Percentiles rank a stretch among this genome's conserved stretches.
Conservation (phyloP, 192 early-diverging fungal species). For the Coemansia sp. region DNA sequence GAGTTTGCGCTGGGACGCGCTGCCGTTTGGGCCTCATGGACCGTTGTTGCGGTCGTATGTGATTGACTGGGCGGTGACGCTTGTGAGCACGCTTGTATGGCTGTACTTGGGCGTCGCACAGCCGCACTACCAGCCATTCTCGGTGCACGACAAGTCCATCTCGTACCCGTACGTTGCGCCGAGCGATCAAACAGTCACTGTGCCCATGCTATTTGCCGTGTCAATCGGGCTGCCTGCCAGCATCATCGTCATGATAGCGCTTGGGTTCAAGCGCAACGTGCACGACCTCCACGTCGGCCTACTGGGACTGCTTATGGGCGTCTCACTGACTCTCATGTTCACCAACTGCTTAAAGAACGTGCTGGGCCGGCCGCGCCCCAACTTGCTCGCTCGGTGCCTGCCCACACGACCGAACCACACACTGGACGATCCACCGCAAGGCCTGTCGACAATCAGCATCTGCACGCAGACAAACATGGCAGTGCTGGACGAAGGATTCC, state of each 20-base stretch:
- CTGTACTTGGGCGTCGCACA: constrained; percentile 57
- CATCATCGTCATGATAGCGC: constrained; percentile 18
- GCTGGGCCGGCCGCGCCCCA: constrained; percentile 64
- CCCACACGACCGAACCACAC: constrained; percentile 19
- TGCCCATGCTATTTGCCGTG: constrained; percentile 35
- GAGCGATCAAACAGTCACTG: constrained; percentile 41
- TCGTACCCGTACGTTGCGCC: constrained; percentile 58
- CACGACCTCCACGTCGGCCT: constrained; percentile 55
- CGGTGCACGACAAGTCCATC: constrained; percentile 65
- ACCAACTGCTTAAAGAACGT: constrained; percentile 58
- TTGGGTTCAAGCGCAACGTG: constrained; percentile 28
- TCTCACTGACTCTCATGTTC: constrained; percentile 54
- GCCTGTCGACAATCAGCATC: constrained; percentile 61
- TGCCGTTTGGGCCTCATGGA: constrained; percentile 1
- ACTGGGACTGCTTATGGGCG: constrained; percentile 51
- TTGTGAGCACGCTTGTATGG: constrained; percentile 59
- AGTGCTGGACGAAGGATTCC: constrained; percentile 72
- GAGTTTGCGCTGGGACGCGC: background rate
- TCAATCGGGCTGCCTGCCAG: constrained; percentile 28
- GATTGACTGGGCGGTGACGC: constrained; percentile 58
- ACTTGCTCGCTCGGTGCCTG: constrained; percentile 58
- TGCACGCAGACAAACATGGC: constrained; percentile 58
- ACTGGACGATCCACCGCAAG: constrained; percentile 55
- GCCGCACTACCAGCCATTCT: constrained; percentile 72
- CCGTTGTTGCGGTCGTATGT: constrained; percentile 31